Conservation (phyloP, 148 eudicot genomes). For the Bassia scoparia region DNA sequence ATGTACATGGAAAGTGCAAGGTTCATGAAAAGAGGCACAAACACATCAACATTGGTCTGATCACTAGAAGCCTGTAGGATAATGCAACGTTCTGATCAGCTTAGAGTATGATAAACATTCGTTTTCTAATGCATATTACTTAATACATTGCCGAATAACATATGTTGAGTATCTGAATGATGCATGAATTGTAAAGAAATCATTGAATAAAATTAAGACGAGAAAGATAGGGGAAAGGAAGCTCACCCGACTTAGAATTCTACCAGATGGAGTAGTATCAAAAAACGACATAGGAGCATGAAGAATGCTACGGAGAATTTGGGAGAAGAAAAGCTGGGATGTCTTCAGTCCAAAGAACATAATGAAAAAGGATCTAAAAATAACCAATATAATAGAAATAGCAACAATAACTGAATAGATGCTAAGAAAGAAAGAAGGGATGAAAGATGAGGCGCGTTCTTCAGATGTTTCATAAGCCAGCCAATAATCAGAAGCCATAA, state of each 20-base stretch:
- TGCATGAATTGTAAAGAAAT: not conserved
- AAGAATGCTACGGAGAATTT: conserved; percentile 61
- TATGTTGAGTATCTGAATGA: not conserved
- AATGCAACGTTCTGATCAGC: not conserved
- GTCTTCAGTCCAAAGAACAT: conserved; percentile 71
- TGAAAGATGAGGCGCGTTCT: conserved; percentile 43
- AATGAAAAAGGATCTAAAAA: conserved; percentile 41
- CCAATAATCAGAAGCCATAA: conserved; percentile 88
- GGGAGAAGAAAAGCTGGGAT: conserved; percentile 57
- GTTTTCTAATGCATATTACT: not conserved
- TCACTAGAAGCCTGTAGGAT: conserved; percentile 74
- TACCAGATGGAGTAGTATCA: conserved; percentile 96
- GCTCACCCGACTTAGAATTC: conserved; percentile 88
- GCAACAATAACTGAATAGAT: conserved; percentile 57
- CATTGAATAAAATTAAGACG: not conserved
- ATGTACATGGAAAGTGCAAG: conserved; percentile 55
- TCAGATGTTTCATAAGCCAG: conserved; percentile 80
- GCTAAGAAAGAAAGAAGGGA: conserved; percentile 59
- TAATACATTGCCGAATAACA: not conserved
- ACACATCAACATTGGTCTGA: conserved; percentile 72
- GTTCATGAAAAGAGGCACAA: conserved; percentile 64
- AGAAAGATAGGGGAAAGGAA: not conserved
- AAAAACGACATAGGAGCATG: conserved; percentile 98
- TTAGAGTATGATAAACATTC: not conserved
- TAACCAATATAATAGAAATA: conserved; percentile 45